Evolutionary conservation across 139 green algal species (phyloP).

Genomic region (Closterium sp.): DNA sequence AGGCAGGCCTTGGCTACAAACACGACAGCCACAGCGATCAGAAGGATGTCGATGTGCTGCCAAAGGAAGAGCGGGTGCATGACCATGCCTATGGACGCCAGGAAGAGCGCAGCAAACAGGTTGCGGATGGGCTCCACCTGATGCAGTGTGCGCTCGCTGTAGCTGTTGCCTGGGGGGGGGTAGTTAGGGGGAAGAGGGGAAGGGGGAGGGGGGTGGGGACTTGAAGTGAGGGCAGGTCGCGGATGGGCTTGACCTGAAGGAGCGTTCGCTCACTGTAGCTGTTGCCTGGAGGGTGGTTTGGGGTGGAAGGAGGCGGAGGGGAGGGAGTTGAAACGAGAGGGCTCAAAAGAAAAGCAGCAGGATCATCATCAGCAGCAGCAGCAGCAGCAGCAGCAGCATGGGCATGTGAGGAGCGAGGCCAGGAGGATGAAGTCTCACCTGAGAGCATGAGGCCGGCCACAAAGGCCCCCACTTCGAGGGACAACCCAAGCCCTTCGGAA

Average conservation of each 20-base stretch:
- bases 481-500: constrained; percentile 63
- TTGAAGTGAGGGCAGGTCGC: background rate
- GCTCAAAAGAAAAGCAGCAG: too few relatives aligned
- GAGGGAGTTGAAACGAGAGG: too few relatives aligned
- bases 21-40: too few relatives aligned
- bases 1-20: too few relatives aligned
- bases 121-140: constrained; percentile 65
- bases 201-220: too few relatives aligned
- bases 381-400: too few relatives aligned
- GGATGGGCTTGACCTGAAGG: constrained; percentile 63
- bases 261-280: constrained; percentile 58
- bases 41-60: too few relatives aligned
- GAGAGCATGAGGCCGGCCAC: constrained; percentile 80
- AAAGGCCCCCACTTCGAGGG: constrained; percentile 88
- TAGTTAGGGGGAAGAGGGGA: too few relatives aligned
- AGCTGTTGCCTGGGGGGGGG: constrained; percentile 1
- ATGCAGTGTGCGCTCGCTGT: constrained; percentile 59
- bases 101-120: constrained; percentile 89
- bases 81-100: constrained; percentile 87
- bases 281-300: background rate
- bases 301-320: too few relatives aligned
- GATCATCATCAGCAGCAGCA: too few relatives aligned
- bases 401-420: too few relatives aligned
- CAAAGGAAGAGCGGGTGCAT: too few relatives aligned
- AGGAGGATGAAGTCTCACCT: constrained; percentile 16